Base-by-base conservation (phyloP, 1,139 yeast species). In the Saccharomycopsis hybrid region DNA sequence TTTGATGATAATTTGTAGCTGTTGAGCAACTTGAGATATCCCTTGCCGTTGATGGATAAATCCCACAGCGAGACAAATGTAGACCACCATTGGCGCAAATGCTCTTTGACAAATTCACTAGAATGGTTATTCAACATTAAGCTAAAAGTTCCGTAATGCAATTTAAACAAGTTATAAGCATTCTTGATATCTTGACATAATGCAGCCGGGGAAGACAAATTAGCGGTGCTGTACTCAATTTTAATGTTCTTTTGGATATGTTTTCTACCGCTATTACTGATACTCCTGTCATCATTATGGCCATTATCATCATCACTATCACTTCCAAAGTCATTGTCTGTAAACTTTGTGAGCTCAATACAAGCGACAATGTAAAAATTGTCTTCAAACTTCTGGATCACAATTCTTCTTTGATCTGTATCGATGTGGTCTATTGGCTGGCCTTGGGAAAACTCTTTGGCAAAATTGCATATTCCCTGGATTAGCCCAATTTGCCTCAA, bases 401-500 rank as follows among this genome's bases (percentile, higher is more conserved):
- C 18, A 13, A 46, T 50, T 36, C 53, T 39, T 9, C 52, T 50
- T 29, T 52, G 40, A 18, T 52, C 54, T 5, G 55, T 52, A 37
- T 52, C 54, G 18, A 52, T 44, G 30, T 38, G 40, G 5, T 44
- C 24, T 4, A 50, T 25, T 5, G 31, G 32, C 29, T 51, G 30
- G 2, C 49, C 48, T 2, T 54, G 54, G 2, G 51, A 43, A 13
- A 53, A 58, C 18, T 57, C 59, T 5, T 55, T 51, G 0, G 62
- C 60, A 40, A 69, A 62, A 2, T 62, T 58, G 59, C 64, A 60
- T 33, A 68, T 58, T 0, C 71, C 74, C 49, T 68, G 68, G 3
- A 70, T 58, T 13, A 69, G 57, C 2, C 74, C 73, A 31, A 70
- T 58, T 33, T 60, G 60, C 24, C 67, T 56, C 39, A 68, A 53